Evolutionary conservation across 2,329 filamentous ascomycete genomes (phyloP).

Genomic region (Piedraia hortae): DNA sequence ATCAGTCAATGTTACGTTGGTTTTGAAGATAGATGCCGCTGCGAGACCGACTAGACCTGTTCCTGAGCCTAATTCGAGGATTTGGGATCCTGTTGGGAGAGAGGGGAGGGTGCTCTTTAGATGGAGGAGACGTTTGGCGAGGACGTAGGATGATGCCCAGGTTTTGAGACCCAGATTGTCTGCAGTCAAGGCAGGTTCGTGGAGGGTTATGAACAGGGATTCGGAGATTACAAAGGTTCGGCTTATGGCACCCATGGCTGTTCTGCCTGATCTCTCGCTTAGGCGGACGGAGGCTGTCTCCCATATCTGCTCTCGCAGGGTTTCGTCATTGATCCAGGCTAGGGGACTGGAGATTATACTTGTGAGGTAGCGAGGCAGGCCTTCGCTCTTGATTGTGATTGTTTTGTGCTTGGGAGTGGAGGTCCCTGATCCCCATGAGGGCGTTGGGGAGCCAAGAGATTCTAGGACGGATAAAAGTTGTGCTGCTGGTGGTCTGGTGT

Average conservation of each 20-base stretch:
- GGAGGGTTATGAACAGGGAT: conserved; percentile 36
- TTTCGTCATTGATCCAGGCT: conserved; percentile 39
- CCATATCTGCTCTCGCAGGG: conserved; percentile 43
- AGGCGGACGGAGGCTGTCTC: conserved; percentile 52
- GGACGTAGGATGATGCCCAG: conserved; percentile 72
- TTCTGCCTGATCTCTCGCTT: conserved; percentile 61
- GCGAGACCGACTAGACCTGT: conserved; percentile 78
- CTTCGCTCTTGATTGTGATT: conserved; percentile 20
- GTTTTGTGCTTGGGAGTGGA: conserved; percentile 6
- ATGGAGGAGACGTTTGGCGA: conserved; percentile 39
- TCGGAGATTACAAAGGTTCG: conserved; percentile 27
- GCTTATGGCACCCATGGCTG: conserved; percentile 34
- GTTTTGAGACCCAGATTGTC: conserved; percentile 84
- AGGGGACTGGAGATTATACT: conserved; percentile 39
- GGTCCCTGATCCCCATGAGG: conserved; percentile 5
- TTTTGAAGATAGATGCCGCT: conserved; percentile 43
- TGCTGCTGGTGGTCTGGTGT: conserved; percentile 41
- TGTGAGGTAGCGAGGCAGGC: conserved; percentile 37
- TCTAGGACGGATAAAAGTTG: conserved; percentile 38
- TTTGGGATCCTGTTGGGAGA: conserved; percentile 7
- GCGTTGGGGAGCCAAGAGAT: conserved; percentile 32
- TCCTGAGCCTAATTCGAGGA: conserved; percentile 64
- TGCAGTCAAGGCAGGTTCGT: conserved; percentile 66
- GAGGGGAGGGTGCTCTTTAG: conserved; percentile 6
- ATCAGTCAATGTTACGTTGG: conserved; percentile 50